Percentiles rank a stretch among this genome's conserved stretches.
Conservation (phyloP, 1,284 basidiomycete species). For the Fomitopsis palustris region DNA sequence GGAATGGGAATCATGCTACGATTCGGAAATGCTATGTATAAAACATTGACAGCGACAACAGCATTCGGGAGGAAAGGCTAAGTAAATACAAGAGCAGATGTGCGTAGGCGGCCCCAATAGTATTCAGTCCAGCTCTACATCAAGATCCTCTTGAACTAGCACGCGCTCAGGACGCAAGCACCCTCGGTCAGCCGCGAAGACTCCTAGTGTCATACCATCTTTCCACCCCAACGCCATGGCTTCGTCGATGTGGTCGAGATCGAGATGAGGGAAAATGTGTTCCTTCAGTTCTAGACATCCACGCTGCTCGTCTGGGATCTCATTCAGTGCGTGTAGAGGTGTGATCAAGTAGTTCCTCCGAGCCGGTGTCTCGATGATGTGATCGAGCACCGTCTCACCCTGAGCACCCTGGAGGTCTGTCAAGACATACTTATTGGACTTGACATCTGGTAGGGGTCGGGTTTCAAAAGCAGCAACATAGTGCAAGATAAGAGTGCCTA, state of each 20-base stretch:
- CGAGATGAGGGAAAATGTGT: constrained; percentile 34
- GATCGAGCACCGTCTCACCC: constrained; percentile 14
- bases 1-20: no score
- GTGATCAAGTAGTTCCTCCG: constrained; percentile 25
- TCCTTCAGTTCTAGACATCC: constrained; percentile 19
- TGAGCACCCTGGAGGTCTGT: constrained; percentile 27
- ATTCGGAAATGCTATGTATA: no score
- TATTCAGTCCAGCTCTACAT: neutral
- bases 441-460: constrained; percentile 13
- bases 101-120: no score
- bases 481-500: neutral
- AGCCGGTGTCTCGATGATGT: constrained; percentile 10
- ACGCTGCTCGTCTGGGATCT: constrained; percentile 13
- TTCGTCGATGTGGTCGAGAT: constrained; percentile 35
- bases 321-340: constrained; percentile 25
- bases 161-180: constrained; percentile 11
- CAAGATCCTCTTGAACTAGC: neutral
- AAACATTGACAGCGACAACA: no score
- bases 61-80: no score
- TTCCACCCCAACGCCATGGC: constrained; percentile 25
- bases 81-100: no score
- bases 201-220: constrained; percentile 31
- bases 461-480: no score
- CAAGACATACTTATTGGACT: constrained; percentile 10
- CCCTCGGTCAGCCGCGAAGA: constrained; percentile 21